A percentile compares a stretch with the other conserved stretches of the same genome.
These are phyloP conservation scores for Dipodascus albidus DNA, from an alignment of 805 yeast genomes.

Conservation along the genomic window DNA sequence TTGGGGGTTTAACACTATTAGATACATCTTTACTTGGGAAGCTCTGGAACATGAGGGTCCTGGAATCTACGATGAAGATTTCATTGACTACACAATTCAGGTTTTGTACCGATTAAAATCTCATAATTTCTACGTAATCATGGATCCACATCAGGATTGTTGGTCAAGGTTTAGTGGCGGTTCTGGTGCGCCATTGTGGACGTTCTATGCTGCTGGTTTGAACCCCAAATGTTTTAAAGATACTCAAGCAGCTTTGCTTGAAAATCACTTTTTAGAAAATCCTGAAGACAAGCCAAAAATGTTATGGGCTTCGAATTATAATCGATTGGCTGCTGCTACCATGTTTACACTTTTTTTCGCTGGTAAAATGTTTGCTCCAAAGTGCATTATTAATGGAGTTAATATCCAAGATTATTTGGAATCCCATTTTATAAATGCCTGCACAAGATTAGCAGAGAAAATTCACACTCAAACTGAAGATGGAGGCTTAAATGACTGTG, in stretches of 20 bases:
- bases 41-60: slow-evolving; percentile 86
- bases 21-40: slow-evolving; percentile 81
- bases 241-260: slow-evolving; percentile 75
- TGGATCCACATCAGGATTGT: slow-evolving; percentile 89
- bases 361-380: slow-evolving; percentile 67
- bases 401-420: slow-evolving; percentile 75
- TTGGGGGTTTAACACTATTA: slow-evolving; percentile 69
- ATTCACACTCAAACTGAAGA: slow-evolving; percentile 33
- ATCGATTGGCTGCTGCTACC: slow-evolving; percentile 59
- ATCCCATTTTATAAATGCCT: slow-evolving; percentile 43
- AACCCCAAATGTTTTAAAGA: slow-evolving; percentile 54
- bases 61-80: slow-evolving; percentile 65
- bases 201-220: slow-evolving; percentile 76
- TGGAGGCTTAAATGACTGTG: slow-evolving; percentile 24
- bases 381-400: slow-evolving; percentile 53
- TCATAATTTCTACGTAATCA: slow-evolving; percentile 62
- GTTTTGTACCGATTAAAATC: slow-evolving; percentile 45
- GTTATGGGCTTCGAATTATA: slow-evolving; percentile 88
- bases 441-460: slow-evolving; percentile 36
- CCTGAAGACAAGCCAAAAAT: slow-evolving; percentile 60
- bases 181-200: slow-evolving; percentile 91
- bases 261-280: slow-evolving; percentile 43
- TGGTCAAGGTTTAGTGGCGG: slow-evolving; percentile 90
- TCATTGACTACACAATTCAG: slow-evolving; percentile 55
- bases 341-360: slow-evolving; percentile 84